Evolutionary conservation across 768 basidiomycete genomes (phyloP), one percentile per base, ranked within the genome.

Genomic region (Trametes gibbosa): DNA sequence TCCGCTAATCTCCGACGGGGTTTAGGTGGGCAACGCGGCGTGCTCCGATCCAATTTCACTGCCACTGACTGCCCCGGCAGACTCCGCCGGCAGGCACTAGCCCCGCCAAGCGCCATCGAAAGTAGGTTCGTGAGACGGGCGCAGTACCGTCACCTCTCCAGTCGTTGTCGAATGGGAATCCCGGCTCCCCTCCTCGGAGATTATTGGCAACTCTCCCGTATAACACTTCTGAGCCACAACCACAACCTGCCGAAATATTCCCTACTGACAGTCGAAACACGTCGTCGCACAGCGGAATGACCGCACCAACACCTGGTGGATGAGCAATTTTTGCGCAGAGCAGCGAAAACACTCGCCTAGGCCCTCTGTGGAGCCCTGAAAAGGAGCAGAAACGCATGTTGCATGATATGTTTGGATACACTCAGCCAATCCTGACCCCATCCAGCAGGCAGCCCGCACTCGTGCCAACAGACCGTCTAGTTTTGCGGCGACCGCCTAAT

Each of bases 161-260:
- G 37, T 29, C 46, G 29, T 10, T 17, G 34, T 13, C 12, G 23
- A 16, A 56, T 10, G 54, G 54, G 24, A 56, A 41, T 48, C 10
- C 29, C n/a, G 35, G n/a, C 5, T 40, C 40, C 24, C 46, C 54
- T 39, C 54, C 54, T 56, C 54, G 54, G 54, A 48, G 24, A 56
- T 56, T 23, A 48, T 24, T 24, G 25, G 21, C 9, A 6, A 14
- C 37, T n/a, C 23, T 19, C 41, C 27, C 41, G 12, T 13, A 45
- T 21, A 24, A 23, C 13, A 21, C 13, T 9, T n/a, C 23, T 23
- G 19, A 24, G 41, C 40, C 37, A 29, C 7, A 29, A 40, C 37
- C 21, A 19, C 25, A 34, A 19, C 16, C 23, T 23, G 45, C 54
- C 25, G 54, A 48, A 35, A 48, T 56, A 46, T 48, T 46, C 35